A percentile compares a stretch with the other conserved stretches of the same genome.
phyloP scores from a whole-genome alignment of 106 monocot species.

The Dendrobium huoshanense region DNA sequence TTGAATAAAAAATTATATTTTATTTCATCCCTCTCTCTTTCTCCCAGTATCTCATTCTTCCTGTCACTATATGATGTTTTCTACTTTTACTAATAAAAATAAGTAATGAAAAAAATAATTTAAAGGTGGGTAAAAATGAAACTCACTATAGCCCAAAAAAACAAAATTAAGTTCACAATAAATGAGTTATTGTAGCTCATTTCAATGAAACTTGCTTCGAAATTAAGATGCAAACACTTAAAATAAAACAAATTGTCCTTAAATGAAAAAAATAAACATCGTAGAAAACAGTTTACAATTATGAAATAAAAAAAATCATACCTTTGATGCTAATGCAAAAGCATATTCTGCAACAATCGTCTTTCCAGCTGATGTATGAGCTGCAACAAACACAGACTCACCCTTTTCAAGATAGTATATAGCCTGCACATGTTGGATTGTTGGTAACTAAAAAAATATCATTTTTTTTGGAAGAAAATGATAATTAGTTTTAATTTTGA shows the following conservation, averaged over 20 bases:
- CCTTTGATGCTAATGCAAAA: conserved; percentile 92
- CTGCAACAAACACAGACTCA: conserved; percentile 98
- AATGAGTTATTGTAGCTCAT: background rate
- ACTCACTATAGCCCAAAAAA: background rate
- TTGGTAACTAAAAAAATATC: background rate
- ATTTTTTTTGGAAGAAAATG: background rate
- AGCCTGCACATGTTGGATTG: conserved; percentile 39
- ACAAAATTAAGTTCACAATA: background rate
- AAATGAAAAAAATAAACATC: background rate
- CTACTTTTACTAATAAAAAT: background rate
- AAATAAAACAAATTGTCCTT: background rate
- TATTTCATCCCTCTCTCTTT: too few species aligned
- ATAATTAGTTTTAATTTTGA: background rate
- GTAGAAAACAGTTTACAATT: background rate
- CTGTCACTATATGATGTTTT: background rate
- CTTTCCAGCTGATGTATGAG: conserved; percentile 99
- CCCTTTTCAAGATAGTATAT: conserved; percentile 95
- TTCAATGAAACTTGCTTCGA: background rate
- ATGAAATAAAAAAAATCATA: conserved; percentile 11
- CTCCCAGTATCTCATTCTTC: too few species aligned
- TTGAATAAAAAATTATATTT: too few species aligned
- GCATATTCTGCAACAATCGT: conserved; percentile 98
- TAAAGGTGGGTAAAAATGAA: background rate
- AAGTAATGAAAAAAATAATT: background rate
- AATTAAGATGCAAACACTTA: background rate